phyloP scores from a whole-genome alignment of 1,284 basidiomycete species.

The Ceratobasidium papillatum region DNA sequence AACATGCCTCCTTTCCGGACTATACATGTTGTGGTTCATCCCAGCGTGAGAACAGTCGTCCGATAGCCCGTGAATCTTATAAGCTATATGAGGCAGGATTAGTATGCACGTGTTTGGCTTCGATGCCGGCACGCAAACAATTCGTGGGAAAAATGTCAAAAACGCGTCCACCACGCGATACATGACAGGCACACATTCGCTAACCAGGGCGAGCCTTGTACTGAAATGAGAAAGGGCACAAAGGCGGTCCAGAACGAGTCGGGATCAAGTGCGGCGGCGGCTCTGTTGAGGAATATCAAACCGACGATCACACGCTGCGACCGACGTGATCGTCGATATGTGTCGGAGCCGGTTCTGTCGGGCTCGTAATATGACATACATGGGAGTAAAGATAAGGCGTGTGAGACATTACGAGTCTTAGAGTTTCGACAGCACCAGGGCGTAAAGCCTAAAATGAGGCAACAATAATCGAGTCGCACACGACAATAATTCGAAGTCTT shows the following conservation, averaged over 20 bases:
- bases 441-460: conserved; percentile 1
- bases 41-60: neutral
- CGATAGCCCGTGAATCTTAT: neutral
- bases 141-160: neutral
- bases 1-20: no score
- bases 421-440: neutral
- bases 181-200: neutral
- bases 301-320: neutral
- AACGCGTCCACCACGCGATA: no score
- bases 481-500: neutral
- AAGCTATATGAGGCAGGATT: neutral
- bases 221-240: neutral
- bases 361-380: neutral
- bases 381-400: neutral
- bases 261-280: conserved; percentile 4
- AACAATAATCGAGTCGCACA: neutral
- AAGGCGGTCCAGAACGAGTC: neutral
- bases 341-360: neutral
- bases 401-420: neutral
- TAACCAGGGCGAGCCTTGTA: no score
- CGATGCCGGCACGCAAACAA: neutral
- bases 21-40: no score
- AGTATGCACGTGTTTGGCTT: conserved; percentile 25
- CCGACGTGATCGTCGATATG: neutral
- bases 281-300: neutral